Conservation (phyloP, 73 alveolate species). For the Strombidium stylifer region DNA sequence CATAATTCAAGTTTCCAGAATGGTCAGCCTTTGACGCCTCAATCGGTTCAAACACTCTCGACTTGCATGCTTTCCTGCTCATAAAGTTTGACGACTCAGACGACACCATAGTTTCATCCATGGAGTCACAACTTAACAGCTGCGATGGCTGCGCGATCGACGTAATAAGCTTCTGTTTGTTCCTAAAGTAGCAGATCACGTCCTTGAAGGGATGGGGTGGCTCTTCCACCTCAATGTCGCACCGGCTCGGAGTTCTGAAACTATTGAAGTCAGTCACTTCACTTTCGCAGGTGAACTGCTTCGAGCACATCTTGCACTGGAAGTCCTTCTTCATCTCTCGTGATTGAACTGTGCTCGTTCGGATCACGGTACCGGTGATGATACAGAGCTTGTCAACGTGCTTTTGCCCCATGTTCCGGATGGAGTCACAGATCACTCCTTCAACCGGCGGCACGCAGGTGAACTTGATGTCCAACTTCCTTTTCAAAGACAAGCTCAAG, state of each 20-base stretch:
- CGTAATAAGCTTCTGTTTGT: no score
- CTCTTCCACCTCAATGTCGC: no score
- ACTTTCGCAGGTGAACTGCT: constrained; percentile 23
- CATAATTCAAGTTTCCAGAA: no score
- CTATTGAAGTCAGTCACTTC: constrained; percentile 47
- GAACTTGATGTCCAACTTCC: constrained; percentile 29
- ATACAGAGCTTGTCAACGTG: constrained; percentile 30
- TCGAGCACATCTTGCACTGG: constrained; percentile 38
- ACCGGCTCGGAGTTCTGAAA: constrained; percentile 36
- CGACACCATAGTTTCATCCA: no score
- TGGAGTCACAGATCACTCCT: constrained; percentile 45
- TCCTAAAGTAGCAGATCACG: constrained; percentile 5
- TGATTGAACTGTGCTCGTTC: constrained; percentile 35
- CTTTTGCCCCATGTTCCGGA: constrained; percentile 27
- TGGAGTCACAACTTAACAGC: no score
- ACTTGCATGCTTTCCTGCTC: constrained; percentile 10
- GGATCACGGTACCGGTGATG: constrained; percentile 49
- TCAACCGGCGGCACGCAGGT: constrained; percentile 44
- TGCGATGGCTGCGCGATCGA: no score
- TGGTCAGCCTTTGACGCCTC: no score
- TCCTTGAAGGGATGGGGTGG: no score
- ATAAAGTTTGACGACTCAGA: no score
- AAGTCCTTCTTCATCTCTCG: constrained; percentile 47
- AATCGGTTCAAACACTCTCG: constrained; percentile 9
- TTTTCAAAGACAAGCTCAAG: not conserved